phyloP scores from a whole-genome alignment of 352 stramenopile species.

The Elongisporangium senticosum region DNA sequence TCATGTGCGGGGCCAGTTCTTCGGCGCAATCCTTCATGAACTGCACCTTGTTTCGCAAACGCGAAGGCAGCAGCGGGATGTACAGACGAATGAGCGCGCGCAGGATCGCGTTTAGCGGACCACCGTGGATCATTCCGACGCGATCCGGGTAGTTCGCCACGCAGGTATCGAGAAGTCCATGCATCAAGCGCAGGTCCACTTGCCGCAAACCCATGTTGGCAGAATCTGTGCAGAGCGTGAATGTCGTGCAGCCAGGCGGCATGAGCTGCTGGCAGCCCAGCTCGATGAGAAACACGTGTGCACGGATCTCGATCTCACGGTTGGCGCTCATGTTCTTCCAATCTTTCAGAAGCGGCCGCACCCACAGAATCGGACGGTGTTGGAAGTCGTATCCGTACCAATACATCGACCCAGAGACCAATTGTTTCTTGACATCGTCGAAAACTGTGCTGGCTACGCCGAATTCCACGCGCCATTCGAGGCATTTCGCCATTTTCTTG shows the following conservation, averaged over 20 bases:
- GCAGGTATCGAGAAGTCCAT: slow-evolving; percentile 50
- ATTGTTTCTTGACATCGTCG: slow-evolving; percentile 32
- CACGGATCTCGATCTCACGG: slow-evolving; percentile 46
- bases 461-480: slow-evolving; percentile 46
- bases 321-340: slow-evolving; percentile 43
- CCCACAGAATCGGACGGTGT: slow-evolving; percentile 63
- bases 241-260: slow-evolving; percentile 47
- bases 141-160: slow-evolving; percentile 64
- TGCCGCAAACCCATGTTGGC: slow-evolving; percentile 35
- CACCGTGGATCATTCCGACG: slow-evolving; percentile 53
- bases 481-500: slow-evolving; percentile 46
- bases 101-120: slow-evolving; percentile 50
- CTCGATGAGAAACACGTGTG: slow-evolving; percentile 58
- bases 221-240: slow-evolving; percentile 58
- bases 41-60: slow-evolving; percentile 46
- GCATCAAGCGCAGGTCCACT: slow-evolving; percentile 60
- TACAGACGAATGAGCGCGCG: slow-evolving; percentile 43
- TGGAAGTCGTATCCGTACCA: slow-evolving; percentile 70
- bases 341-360: slow-evolving; percentile 53
- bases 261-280: slow-evolving; percentile 47
- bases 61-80: slow-evolving; percentile 50
- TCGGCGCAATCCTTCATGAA: slow-evolving; percentile 53
- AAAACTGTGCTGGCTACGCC: slow-evolving; percentile 29
- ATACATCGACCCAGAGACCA: slow-evolving; percentile 56
- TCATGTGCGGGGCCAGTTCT: slow-evolving; percentile 58